A percentile compares a stretch with the other conserved stretches of the same genome.
phyloP scores from a whole-genome alignment of 495 filamentous ascomycete genomes.

The Neurospora tetraspora region DNA sequence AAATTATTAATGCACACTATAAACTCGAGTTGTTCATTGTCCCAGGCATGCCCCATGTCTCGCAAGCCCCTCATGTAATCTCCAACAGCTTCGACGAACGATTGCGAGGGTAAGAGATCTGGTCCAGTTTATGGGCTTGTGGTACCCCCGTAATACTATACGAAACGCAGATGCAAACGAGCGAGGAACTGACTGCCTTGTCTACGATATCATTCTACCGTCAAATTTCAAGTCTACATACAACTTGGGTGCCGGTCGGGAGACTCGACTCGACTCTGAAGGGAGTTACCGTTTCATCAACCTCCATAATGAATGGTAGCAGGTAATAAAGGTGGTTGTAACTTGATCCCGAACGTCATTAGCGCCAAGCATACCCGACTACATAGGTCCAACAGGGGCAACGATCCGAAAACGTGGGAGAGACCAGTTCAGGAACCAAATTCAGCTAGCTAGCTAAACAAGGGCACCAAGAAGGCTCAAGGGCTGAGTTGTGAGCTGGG shows the following conservation, averaged over 20 bases:
- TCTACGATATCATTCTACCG: no score
- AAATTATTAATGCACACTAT: no score
- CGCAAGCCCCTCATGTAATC: not conserved
- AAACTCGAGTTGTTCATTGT: no score
- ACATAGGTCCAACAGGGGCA: not conserved
- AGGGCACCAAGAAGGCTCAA: not conserved
- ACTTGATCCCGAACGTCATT: not conserved
- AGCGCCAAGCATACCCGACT: not conserved
- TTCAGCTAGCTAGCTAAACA: not conserved
- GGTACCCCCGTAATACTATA: not conserved
- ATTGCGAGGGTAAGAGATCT: not conserved
- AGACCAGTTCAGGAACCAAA: not conserved
- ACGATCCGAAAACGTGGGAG: not conserved
- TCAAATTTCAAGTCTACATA: no score
- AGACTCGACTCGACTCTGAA: no score
- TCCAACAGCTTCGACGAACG: no score
- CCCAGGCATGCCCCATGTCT: not conserved
- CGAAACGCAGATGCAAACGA: not conserved
- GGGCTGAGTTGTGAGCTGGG: not conserved
- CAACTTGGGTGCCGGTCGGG: no score
- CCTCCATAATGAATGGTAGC: no score
- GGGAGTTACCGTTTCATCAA: not conserved
- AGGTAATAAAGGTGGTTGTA: no score
- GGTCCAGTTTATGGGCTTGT: not conserved
- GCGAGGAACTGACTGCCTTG: not conserved